These are phyloP conservation scores for Trichoderma citrinoviride DNA, from an alignment of 2,329 filamentous ascomycete genomes.

Conservation along the genomic window DNA sequence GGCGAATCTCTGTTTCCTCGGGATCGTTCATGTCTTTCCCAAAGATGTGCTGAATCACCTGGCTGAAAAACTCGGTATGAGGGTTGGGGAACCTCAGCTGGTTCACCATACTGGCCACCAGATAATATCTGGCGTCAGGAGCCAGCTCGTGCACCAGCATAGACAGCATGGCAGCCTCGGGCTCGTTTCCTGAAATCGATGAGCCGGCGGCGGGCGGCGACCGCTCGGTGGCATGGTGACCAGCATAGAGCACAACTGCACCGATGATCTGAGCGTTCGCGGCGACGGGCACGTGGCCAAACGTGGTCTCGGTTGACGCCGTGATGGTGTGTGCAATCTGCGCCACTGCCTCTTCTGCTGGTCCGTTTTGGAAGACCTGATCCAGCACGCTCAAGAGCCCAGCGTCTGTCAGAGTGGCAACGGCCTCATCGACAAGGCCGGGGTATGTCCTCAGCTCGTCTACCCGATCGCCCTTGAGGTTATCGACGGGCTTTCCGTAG, in stretches of 20 bases:
- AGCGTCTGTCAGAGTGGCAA: constrained; percentile 50
- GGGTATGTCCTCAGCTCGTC: constrained; percentile 71
- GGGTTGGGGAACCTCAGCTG: constrained; percentile 88
- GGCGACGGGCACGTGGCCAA: constrained; percentile 64
- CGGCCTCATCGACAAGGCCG: constrained; percentile 61
- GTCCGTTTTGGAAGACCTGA: constrained; percentile 58
- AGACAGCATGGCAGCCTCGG: constrained; percentile 69
- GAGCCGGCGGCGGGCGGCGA: constrained; percentile 58
- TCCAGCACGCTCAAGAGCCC: constrained; percentile 61
- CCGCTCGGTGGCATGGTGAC: constrained; percentile 64
- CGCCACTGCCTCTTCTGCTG: constrained; percentile 69
- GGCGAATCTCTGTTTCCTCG: constrained; percentile 77
- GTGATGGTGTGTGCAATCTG: constrained; percentile 73
- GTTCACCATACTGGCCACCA: constrained; percentile 82
- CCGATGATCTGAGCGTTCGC: constrained; percentile 73
- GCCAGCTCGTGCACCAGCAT: constrained; percentile 72
- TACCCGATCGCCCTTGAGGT: constrained; percentile 72
- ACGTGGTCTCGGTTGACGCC: constrained; percentile 58
- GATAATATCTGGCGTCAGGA: constrained; percentile 77
- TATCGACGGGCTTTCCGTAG: constrained; percentile 65
- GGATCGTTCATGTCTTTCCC: constrained; percentile 69
- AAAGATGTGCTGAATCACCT: constrained; percentile 80
- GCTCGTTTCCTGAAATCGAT: constrained; percentile 41
- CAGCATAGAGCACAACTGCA: constrained; percentile 80
- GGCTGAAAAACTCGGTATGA: constrained; percentile 90